Evolutionary conservation across 768 basidiomycete genomes (phyloP).

Genomic region (Trametes cubensis): DNA sequence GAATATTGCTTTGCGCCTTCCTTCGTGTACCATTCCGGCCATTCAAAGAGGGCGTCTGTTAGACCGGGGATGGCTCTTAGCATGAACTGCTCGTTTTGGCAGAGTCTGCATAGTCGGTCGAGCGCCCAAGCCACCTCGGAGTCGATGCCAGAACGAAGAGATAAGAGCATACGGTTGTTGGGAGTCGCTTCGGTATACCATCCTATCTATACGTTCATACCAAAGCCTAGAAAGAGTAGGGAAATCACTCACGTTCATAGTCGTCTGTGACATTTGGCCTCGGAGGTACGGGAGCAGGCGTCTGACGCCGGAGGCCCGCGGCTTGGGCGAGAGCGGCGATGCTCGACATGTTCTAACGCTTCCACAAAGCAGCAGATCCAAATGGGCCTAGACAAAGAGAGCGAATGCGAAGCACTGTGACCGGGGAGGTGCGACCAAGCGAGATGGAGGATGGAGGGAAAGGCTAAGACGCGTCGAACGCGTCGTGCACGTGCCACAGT

Average conservation of each 20-base stretch:
- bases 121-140: slow-evolving; percentile 89
- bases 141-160: slow-evolving; percentile 80
- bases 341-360: not conserved
- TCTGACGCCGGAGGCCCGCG: slow-evolving; percentile 19
- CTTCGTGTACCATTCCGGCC: slow-evolving; percentile 82
- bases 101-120: slow-evolving; percentile 80
- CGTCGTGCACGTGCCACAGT: slow-evolving; percentile 25
- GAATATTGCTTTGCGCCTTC: slow-evolving; percentile 56
- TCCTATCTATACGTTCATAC: slow-evolving; percentile 43
- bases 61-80: slow-evolving; percentile 76
- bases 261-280: slow-evolving; percentile 57
- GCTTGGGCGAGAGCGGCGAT: slow-evolving; percentile 4
- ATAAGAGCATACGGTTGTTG: slow-evolving; percentile 89
- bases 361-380: too few relatives aligned
- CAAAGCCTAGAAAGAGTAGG: not conserved
- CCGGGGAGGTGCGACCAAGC: not conserved
- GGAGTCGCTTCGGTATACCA: slow-evolving; percentile 84
- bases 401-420: too few relatives aligned
- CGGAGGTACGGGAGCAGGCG: slow-evolving; percentile 40
- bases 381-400: too few relatives aligned
- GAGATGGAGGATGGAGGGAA: slow-evolving; percentile 2
- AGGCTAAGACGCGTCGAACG: slow-evolving; percentile 19
- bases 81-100: slow-evolving; percentile 75
- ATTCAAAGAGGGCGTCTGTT: slow-evolving; percentile 81
- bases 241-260: slow-evolving; percentile 61